Conservation (phyloP, 805 yeast species). For the Schwanniomyces yamadae region DNA sequence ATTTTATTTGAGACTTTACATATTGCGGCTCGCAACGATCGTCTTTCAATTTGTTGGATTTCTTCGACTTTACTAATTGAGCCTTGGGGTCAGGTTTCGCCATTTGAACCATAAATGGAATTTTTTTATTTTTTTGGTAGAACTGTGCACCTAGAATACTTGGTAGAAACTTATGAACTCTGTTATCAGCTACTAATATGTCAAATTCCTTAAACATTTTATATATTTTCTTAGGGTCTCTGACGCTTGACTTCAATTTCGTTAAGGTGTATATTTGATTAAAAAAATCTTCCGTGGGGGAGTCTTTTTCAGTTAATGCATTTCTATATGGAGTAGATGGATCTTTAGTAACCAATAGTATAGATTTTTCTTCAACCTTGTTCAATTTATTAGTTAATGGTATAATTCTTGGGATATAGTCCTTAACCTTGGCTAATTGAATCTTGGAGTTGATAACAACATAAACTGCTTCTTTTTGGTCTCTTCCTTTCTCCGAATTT, state of each 20-base stretch:
- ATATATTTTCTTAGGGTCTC: slow-evolving; percentile 44
- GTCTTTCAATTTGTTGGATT: slow-evolving; percentile 46
- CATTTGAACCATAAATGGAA: slow-evolving; percentile 70
- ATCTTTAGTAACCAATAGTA: slow-evolving; percentile 70
- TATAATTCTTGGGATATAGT: slow-evolving; percentile 42
- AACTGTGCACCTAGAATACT: slow-evolving; percentile 57
- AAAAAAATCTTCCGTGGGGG: slow-evolving; percentile 61
- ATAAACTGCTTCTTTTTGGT: slow-evolving; percentile 22
- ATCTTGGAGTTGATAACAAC: slow-evolving; percentile 34
- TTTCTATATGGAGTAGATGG: slow-evolving; percentile 59
- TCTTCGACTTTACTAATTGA: slow-evolving; percentile 26
- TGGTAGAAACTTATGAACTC: slow-evolving; percentile 63
- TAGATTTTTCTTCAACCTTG: slow-evolving; percentile 46
- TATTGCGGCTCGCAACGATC: slow-evolving; percentile 66
- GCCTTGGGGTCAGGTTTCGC: slow-evolving; percentile 38
- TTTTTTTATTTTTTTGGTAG: slow-evolving; percentile 60
- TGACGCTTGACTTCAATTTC: slow-evolving; percentile 48
- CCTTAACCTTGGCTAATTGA: slow-evolving; percentile 28
- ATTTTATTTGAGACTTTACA: slow-evolving; percentile 61
- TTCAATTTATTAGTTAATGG: slow-evolving; percentile 56
- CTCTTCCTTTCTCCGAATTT: slow-evolving; percentile 12
- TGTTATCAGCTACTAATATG: slow-evolving; percentile 63
- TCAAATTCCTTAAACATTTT: slow-evolving; percentile 62
- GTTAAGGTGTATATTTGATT: slow-evolving; percentile 60
- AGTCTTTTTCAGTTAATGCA: slow-evolving; percentile 46